phyloP scores from a whole-genome alignment of 2,329 filamentous ascomycete genomes.

The Calycina herbarum region DNA sequence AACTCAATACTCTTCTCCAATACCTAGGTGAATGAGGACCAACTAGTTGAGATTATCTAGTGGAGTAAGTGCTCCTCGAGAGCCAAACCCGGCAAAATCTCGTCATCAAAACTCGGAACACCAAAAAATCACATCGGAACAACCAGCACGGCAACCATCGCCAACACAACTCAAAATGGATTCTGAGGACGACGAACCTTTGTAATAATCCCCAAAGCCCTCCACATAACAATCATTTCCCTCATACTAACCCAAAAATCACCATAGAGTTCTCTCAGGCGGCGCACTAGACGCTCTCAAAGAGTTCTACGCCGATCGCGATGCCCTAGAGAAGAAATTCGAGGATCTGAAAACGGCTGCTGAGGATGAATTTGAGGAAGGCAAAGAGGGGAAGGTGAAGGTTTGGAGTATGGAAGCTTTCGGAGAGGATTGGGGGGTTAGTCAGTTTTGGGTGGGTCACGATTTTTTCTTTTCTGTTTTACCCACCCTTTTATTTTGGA shows the following conservation, averaged over 20 bases:
- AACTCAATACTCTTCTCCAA: background rate
- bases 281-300: conserved; percentile 68
- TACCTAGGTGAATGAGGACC: background rate
- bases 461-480: conserved; percentile 5
- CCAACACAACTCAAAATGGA: conserved; percentile 11
- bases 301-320: conserved; percentile 73
- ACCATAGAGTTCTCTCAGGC: conserved; percentile 59
- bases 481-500: background rate
- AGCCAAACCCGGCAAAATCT: conserved; percentile 13
- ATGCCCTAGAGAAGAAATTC: conserved; percentile 65
- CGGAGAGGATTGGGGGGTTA: conserved; percentile 79
- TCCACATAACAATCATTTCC: background rate
- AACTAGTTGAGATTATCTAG: background rate
- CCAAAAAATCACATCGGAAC: conserved; percentile 1
- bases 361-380: conserved; percentile 49
- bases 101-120: conserved; percentile 8
- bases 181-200: conserved; percentile 15
- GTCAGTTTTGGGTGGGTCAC: conserved; percentile 73
- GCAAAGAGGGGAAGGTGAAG: conserved; percentile 5
- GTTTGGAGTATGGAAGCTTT: conserved; percentile 67
- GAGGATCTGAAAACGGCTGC: conserved; percentile 64
- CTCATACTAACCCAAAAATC: background rate
- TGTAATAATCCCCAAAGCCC: conserved; percentile 3
- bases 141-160: background rate
- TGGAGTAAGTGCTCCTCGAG: background rate